These are phyloP conservation scores for Chrysanthemum makinoi DNA, from an alignment of 129 eudicot species.

Conservation along the genomic window DNA sequence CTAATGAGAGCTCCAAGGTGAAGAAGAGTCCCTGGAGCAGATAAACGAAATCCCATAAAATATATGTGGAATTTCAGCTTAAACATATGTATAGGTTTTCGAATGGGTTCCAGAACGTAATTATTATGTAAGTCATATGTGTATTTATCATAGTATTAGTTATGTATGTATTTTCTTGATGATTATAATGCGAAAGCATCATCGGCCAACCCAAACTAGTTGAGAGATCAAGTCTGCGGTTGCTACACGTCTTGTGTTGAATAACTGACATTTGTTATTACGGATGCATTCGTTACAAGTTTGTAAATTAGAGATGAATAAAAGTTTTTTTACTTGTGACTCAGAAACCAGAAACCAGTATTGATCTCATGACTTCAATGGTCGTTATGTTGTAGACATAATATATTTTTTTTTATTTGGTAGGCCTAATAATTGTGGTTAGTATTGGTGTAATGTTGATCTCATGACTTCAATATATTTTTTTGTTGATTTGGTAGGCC, in stretches of 20 bases:
- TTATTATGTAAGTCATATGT: neutral
- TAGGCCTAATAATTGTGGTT: neutral
- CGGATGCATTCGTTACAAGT: neutral
- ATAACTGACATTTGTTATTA: neutral
- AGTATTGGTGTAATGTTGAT: neutral
- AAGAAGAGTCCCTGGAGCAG: constrained; percentile 14
- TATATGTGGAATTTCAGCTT: constrained; percentile 9
- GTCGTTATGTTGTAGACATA: no score
- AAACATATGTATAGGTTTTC: constrained; percentile 21
- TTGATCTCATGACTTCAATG: neutral
- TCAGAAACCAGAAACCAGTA: neutral
- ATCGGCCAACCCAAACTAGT: constrained; percentile 7
- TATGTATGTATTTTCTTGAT: neutral
- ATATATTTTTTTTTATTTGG: no score
- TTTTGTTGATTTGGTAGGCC: no score
- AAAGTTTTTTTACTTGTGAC: neutral
- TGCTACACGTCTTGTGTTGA: constrained; percentile 5
- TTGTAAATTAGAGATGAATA: neutral
- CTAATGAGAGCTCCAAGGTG: constrained; percentile 21
- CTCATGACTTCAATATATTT: no score
- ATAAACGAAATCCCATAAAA: constrained; percentile 13
- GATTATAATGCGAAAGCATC: neutral
- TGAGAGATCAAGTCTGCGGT: constrained; percentile 10
- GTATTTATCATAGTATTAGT: constrained; percentile 14
- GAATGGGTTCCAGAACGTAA: neutral